Evolutionary conservation across 2,329 filamentous ascomycete genomes (phyloP), one percentile per base, ranked within the genome.

Genomic region (Metarhizium guizhouense): DNA sequence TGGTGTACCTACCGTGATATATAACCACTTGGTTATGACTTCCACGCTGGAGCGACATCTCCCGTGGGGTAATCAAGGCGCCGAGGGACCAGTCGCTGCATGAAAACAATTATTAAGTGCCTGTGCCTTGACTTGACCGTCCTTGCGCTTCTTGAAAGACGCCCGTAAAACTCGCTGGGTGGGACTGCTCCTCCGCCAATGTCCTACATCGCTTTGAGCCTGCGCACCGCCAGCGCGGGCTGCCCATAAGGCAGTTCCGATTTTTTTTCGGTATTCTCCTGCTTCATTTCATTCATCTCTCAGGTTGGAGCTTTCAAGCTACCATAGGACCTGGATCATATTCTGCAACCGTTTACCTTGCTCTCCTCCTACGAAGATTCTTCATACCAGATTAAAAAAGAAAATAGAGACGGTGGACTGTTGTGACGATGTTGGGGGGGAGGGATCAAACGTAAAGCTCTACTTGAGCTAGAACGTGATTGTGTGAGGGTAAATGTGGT

Each of bases 291-390:
- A 50, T 30, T 47, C 54, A 56, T 68, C 62, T 64, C 67, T 67
- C 68, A 78, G 79, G 77, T 78, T 82, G 80, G 80, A 81, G 79
- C 80, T 82, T 82, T 83, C 73, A 83, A 83, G 80, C 80, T 78
- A 82, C 78, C 80, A 82, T 75, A 75, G 72, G 76, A 69, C 79
- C 77, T 76, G 66, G 63, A 64, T 47, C 32, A 47, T 61, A 62
- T 62, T 58, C 59, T 59, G 56, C 59, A 62, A 59, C 54, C 54
- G 47, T 57, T 57, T 57, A 63, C 63, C 62, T 62, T 68, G 61
- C 53, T 65, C 32, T 52, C 51, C 47, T 29, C 52, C 34, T 45
- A 47, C 54, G 63, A 66, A 66, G 65, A 71, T 68, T 68, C 67
- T 67, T 66, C 67, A 69, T 69, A 61, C 64, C 67, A 68, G 62